phyloP scores from a whole-genome alignment of 1,284 basidiomycete species.

The Irpex rosettiformis region DNA sequence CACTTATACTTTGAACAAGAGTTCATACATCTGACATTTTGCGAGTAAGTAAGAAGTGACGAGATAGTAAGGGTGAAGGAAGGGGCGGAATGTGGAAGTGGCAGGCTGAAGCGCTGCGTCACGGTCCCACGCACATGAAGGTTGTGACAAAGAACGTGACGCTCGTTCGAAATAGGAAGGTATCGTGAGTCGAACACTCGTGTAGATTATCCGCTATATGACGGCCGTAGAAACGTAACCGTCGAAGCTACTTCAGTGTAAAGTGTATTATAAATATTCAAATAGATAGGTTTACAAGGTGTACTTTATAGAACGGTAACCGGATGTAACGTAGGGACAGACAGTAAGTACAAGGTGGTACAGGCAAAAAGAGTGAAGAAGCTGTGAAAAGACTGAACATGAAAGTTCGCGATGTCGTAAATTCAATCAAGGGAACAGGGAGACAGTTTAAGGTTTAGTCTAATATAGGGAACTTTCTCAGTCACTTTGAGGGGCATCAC shows the following conservation, averaged over 20 bases:
- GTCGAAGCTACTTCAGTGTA: not conserved
- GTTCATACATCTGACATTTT: slow-evolving; percentile 8
- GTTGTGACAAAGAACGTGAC: slow-evolving; percentile 5
- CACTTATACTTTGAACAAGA: not conserved
- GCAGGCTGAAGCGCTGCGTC: too few species aligned
- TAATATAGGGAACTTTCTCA: not conserved
- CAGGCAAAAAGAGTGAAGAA: too few species aligned
- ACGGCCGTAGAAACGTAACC: not conserved
- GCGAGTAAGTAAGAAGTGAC: not conserved
- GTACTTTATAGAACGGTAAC: too few species aligned
- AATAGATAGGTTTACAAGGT: too few species aligned
- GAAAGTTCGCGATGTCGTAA: too few species aligned
- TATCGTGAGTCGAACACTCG: not conserved
- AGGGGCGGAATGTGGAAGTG: not conserved
- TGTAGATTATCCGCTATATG: not conserved
- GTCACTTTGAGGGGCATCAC: not conserved
- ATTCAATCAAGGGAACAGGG: too few species aligned
- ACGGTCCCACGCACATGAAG: not conserved
- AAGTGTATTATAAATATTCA: too few species aligned
- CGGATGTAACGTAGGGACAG: too few species aligned
- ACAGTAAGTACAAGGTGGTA: too few species aligned
- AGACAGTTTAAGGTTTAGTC: not conserved
- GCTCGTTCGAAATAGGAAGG: slow-evolving; percentile 3
- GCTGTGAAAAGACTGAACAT: too few species aligned
- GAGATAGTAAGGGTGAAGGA: not conserved